Evolutionary conservation across 495 filamentous ascomycete genomes (phyloP).

Genomic region (Penicillium chermesinum): DNA sequence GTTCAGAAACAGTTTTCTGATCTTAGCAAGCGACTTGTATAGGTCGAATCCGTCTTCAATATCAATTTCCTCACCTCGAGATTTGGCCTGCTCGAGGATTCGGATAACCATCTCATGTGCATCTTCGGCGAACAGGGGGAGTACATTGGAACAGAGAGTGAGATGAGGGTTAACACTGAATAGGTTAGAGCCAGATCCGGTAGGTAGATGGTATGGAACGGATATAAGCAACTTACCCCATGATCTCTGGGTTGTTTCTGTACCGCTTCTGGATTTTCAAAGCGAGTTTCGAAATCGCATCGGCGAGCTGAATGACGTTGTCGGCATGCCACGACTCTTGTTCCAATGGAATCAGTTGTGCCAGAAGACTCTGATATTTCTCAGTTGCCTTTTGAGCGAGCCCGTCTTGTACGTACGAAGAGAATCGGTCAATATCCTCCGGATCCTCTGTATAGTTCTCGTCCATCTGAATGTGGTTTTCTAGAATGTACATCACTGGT

Average conservation of each 20-base stretch:
- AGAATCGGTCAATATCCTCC: conserved; percentile 64
- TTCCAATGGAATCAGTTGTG: conserved; percentile 66
- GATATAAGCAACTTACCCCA: conserved; percentile 73
- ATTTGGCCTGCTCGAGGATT: conserved; percentile 66
- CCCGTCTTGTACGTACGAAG: conserved; percentile 63
- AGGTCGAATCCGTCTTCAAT: conserved; percentile 91
- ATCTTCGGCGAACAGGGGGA: conserved; percentile 87
- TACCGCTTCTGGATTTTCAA: conserved; percentile 90
- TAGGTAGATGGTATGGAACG: too few relatives aligned
- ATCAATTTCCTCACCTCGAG: conserved; percentile 65
- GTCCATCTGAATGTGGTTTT: conserved; percentile 77
- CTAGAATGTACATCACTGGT: conserved; percentile 74
- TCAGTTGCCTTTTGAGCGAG: conserved; percentile 66
- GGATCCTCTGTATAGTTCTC: conserved; percentile 63
- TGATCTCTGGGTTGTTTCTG: conserved; percentile 77
- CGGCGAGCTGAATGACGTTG: conserved; percentile 81
- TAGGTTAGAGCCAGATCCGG: too few relatives aligned
- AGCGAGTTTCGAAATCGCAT: conserved; percentile 73
- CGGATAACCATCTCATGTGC: conserved; percentile 73
- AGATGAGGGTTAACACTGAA: conserved; percentile 67
- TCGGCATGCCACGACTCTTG: conserved; percentile 77
- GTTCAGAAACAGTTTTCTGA: conserved; percentile 70
- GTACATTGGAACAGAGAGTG: conserved; percentile 73
- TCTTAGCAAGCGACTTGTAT: conserved; percentile 79
- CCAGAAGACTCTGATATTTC: conserved; percentile 67